A percentile compares a stretch with the other conserved stretches of the same genome.
Conservation (phyloP, 768 basidiomycete genomes). For the Collybia sp. region DNA sequence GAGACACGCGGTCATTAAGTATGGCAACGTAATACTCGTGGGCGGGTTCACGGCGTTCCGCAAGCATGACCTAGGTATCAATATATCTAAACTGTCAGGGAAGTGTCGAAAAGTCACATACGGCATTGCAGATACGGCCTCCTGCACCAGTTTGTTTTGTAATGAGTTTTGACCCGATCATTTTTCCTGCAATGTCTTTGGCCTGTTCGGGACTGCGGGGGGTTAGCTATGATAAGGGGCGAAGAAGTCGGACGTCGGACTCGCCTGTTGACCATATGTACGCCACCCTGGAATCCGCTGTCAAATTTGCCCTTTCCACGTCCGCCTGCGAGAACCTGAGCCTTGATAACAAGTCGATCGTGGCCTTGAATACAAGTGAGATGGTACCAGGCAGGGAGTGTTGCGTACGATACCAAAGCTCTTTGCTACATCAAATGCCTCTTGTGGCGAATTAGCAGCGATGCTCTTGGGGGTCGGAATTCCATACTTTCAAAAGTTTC, state of each 20-base stretch:
- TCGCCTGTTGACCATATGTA: slow-evolving; percentile 88
- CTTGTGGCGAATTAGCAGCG: slow-evolving; percentile 81
- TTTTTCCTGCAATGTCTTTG: slow-evolving; percentile 80
- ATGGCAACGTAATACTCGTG: slow-evolving; percentile 99
- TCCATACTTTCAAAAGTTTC: slow-evolving; percentile 62
- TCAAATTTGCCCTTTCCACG: slow-evolving; percentile 97
- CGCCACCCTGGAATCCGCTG: slow-evolving; percentile 95
- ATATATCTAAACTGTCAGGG: slow-evolving; percentile 1
- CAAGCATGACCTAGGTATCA: slow-evolving; percentile 83
- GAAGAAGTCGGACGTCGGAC: slow-evolving; percentile 5
- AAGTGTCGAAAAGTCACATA: slow-evolving; percentile 33
- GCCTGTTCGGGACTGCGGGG: slow-evolving; percentile 76
- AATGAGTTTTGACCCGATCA: slow-evolving; percentile 94
- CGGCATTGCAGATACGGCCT: slow-evolving; percentile 94
- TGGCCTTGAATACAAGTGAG: slow-evolving; percentile 40
- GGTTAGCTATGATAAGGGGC: slow-evolving; percentile 1
- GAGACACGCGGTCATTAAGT: slow-evolving; percentile 87
- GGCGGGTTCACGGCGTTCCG: slow-evolving; percentile 86
- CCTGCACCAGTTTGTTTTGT: slow-evolving; percentile 96
- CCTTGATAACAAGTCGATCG: slow-evolving; percentile 90
- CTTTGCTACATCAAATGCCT: slow-evolving; percentile 86
- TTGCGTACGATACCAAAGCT: slow-evolving; percentile 61
- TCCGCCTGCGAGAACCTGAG: slow-evolving; percentile 97
- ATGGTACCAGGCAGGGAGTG: slow-evolving; percentile 4
- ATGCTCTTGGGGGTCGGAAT: slow-evolving; percentile 92